Evolutionary conservation across 129 eudicot species (phyloP).

Genomic region (Scalesia atractyloides): DNA sequence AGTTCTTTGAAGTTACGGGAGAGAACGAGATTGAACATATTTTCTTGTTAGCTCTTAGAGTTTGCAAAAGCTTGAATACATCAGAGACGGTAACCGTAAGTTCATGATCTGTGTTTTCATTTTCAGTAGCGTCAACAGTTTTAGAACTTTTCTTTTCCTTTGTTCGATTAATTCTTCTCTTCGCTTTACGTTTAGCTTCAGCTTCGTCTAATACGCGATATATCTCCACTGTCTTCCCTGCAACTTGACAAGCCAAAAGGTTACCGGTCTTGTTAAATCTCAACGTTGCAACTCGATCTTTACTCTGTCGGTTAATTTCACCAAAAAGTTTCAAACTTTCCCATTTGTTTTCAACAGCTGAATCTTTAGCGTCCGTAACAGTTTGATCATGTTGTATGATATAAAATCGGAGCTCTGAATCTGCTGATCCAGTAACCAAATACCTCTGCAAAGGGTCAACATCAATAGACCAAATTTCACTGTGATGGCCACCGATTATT

Average conservation of each 20-base stretch:
- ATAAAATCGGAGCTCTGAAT: slow-evolving; percentile 78
- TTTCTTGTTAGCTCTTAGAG: slow-evolving; percentile 74
- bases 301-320: slow-evolving; percentile 79
- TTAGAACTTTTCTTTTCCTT: slow-evolving; percentile 78
- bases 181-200: slow-evolving; percentile 90
- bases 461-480: slow-evolving; percentile 94
- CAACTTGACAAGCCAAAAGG: slow-evolving; percentile 85
- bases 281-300: slow-evolving; percentile 82
- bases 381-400: slow-evolving; percentile 41
- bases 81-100: slow-evolving; percentile 61
- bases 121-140: slow-evolving; percentile 47
- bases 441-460: slow-evolving; percentile 72
- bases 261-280: slow-evolving; percentile 80
- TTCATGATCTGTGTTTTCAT: slow-evolving; percentile 38
- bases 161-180: slow-evolving; percentile 74
- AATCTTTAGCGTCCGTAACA: slow-evolving; percentile 29
- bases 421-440: slow-evolving; percentile 90
- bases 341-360: slow-evolving; percentile 65
- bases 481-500: slow-evolving; percentile 94
- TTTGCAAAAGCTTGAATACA: slow-evolving; percentile 80
- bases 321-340: slow-evolving; percentile 85
- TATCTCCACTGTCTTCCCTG: slow-evolving; percentile 88
- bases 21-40: slow-evolving; percentile 81
- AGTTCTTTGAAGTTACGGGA: slow-evolving; percentile 61
- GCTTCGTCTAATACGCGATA: slow-evolving; percentile 81